phyloP scores from a whole-genome alignment of 768 basidiomycete genomes.

The Collybia nuda region DNA sequence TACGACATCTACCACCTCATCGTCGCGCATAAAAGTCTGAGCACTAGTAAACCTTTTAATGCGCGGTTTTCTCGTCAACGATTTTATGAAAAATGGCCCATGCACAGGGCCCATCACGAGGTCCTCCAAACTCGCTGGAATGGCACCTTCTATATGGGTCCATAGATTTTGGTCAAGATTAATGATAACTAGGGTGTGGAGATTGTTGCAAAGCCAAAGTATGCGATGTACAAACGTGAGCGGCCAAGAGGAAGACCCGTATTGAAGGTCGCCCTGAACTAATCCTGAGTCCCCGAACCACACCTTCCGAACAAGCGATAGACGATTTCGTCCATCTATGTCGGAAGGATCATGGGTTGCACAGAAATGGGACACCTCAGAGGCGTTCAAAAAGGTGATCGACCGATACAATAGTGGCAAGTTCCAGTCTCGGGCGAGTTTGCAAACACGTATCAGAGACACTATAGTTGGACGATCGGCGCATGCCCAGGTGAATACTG shows the following conservation, averaged over 20 bases:
- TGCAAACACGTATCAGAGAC: slow-evolving; percentile 8
- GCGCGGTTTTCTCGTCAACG: slow-evolving; percentile 21
- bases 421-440: slow-evolving; percentile 14
- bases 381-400: slow-evolving; percentile 15
- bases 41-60: slow-evolving; percentile 30
- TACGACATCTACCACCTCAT: slow-evolving; percentile 30
- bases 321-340: slow-evolving; percentile 14
- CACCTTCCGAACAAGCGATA: slow-evolving; percentile 23
- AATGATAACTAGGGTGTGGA: slow-evolving; percentile 27
- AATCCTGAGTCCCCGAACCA: slow-evolving; percentile 26
- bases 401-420: slow-evolving; percentile 23
- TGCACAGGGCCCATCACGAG: slow-evolving; percentile 34
- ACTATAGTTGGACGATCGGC: slow-evolving; percentile 1
- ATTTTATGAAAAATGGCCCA: slow-evolving; percentile 26
- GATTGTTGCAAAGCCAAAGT: slow-evolving; percentile 23
- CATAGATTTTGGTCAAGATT: slow-evolving; percentile 29
- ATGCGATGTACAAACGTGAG: slow-evolving; percentile 29
- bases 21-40: slow-evolving; percentile 32
- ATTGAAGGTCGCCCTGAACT: slow-evolving; percentile 23
- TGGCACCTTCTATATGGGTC: slow-evolving; percentile 25
- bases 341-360: slow-evolving; percentile 17
- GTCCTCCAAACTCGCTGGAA: slow-evolving; percentile 27
- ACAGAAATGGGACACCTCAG: slow-evolving; percentile 18
- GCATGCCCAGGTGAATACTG: slow-evolving; percentile 17
- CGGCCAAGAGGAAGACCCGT: slow-evolving; percentile 28